These are phyloP conservation scores for Adansonia digitata DNA, from an alignment of 345 rosid genomes.

Conservation along the genomic window DNA sequence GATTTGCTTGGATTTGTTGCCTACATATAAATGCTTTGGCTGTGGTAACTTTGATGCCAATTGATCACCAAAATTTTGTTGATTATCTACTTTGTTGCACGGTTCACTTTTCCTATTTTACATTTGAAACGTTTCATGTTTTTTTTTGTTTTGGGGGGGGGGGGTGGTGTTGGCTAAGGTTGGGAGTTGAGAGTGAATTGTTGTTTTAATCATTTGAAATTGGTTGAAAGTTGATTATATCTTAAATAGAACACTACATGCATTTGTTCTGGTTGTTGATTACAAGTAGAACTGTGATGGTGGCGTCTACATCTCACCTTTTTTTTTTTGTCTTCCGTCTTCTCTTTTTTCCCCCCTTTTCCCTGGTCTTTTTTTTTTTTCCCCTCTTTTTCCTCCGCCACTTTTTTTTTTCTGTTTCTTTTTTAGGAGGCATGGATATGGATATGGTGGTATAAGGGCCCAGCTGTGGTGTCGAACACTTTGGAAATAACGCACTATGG, in stretches of 20 bases:
- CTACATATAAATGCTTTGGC: background rate
- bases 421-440: constrained; percentile 11
- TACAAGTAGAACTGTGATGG: background rate
- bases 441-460: constrained; percentile 11
- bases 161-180: too few relatives aligned
- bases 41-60: background rate
- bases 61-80: background rate
- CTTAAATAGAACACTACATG: background rate
- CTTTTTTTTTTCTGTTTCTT: background rate
- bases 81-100: background rate
- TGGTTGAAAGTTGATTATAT: background rate
- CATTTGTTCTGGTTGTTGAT: background rate
- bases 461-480: background rate
- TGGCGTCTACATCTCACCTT: background rate
- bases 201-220: background rate
- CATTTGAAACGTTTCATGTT: background rate
- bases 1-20: background rate
- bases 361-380: background rate
- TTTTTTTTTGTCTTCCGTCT: background rate
- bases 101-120: background rate
- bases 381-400: background rate
- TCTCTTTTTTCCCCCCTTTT: background rate
- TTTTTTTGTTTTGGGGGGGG: background rate
- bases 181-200: background rate
- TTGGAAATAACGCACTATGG: background rate